These are phyloP conservation scores for Penicillium sp. DNA, from an alignment of 2,329 filamentous ascomycete species.

Conservation along the genomic window DNA sequence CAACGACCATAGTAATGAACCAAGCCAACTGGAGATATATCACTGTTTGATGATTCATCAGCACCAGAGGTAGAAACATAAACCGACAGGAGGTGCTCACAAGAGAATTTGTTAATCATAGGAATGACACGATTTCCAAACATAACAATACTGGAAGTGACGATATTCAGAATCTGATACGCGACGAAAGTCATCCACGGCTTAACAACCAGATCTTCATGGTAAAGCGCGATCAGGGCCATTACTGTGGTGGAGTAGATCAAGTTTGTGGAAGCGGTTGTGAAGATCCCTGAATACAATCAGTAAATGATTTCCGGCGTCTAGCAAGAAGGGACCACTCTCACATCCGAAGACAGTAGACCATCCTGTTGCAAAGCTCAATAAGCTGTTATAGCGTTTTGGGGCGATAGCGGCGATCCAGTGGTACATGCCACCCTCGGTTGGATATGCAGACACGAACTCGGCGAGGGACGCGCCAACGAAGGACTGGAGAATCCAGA, in stretches of 20 bases:
- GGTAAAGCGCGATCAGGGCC: slow-evolving; percentile 43
- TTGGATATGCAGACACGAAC: slow-evolving; percentile 48
- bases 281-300: slow-evolving; percentile 41
- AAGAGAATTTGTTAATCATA: slow-evolving; percentile 43
- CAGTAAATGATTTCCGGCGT: background rate
- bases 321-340: background rate
- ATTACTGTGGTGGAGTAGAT: slow-evolving; percentile 44
- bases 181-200: slow-evolving; percentile 49
- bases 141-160: slow-evolving; percentile 46
- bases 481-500: slow-evolving; percentile 47
- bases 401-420: slow-evolving; percentile 50
- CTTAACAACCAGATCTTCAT: slow-evolving; percentile 39
- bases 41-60: slow-evolving; percentile 18
- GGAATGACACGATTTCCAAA: slow-evolving; percentile 48
- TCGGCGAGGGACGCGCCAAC: slow-evolving; percentile 46
- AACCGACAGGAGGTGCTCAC: slow-evolving; percentile 14
- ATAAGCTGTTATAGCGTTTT: slow-evolving; percentile 34
- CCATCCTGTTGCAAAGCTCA: slow-evolving; percentile 48
- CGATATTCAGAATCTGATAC: slow-evolving; percentile 38
- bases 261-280: slow-evolving; percentile 44
- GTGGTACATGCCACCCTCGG: slow-evolving; percentile 50
- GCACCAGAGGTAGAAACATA: background rate
- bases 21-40: slow-evolving; percentile 48
- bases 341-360: slow-evolving; percentile 41
- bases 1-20: slow-evolving; percentile 47